Evolutionary conservation across 176 grass and related monocot species (phyloP).

Genomic region (Bromus sterilis): DNA sequence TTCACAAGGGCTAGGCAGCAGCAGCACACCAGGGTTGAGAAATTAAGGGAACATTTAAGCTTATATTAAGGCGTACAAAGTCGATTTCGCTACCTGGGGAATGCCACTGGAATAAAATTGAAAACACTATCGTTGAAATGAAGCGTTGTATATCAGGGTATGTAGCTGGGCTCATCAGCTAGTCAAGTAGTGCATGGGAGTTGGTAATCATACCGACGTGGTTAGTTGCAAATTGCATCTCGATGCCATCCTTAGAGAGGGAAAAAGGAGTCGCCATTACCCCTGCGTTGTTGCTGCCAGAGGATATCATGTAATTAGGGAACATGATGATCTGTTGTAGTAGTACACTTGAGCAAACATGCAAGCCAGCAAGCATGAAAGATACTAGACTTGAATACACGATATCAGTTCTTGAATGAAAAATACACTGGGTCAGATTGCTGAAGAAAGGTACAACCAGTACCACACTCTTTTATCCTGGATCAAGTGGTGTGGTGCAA

Average conservation of each 20-base stretch:
- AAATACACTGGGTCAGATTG: no score
- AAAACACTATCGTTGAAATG: background rate
- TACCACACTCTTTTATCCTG: no score
- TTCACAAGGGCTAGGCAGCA: background rate
- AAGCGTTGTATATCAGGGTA: background rate
- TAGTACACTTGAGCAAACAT: background rate
- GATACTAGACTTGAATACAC: background rate
- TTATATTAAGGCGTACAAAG: background rate
- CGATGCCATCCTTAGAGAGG: constrained; percentile 82
- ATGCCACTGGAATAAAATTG: background rate
- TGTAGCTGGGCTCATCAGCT: background rate
- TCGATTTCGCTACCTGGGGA: background rate
- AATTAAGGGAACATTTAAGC: background rate
- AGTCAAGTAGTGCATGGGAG: background rate
- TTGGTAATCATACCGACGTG: constrained; percentile 52
- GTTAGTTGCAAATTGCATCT: constrained; percentile 95
- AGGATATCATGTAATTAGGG: background rate
- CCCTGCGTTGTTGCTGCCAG: constrained; percentile 82
- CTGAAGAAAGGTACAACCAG: no score
- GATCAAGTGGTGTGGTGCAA: no score
- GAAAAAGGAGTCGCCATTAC: constrained; percentile 83
- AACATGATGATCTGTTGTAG: background rate
- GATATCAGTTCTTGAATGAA: no score
- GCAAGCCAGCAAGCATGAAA: background rate
- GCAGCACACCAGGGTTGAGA: background rate